Base-by-base conservation (phyloP, 768 basidiomycete species). In the Cytidiella melzeri region DNA sequence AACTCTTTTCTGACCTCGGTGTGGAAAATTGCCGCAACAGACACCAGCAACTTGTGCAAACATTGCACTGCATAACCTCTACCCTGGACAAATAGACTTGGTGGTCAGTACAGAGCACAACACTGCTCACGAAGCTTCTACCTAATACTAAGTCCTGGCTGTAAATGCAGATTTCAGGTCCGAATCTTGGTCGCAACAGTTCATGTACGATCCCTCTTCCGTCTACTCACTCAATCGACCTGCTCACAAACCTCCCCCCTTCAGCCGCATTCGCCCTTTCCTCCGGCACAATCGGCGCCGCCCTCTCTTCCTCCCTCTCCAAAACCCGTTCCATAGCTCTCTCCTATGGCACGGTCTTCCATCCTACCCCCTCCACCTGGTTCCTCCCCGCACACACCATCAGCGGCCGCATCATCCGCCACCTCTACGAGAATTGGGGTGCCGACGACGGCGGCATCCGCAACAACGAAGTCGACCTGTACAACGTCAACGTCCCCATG, bases 41-140 rank as follows among this genome's bases (percentile, higher is more conserved):
- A 92, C 91, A 9, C 90, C 94, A 3, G 92, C 93, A 3, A 88
- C 94, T 11, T 96, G 94, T 62, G 75, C 89, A 2, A 96, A 95
- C 59, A 83, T 97, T 51, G 92, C 81, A 2, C 69, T 97, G 37
- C 88, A 95, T 65, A 97, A 97, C 58, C 59, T 97, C 7, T 94
- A 84, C 63, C 84, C 83, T 2, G 84, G 77, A 28, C 68, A 88
- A 61, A 88, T 97, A 26, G 92, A 98, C 65, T 79, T 98, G n/a
- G 81, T 98, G 49, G 87, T 89, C 57, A 27, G 78, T 69, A 18
- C 39, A 15, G 43, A 5, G 28, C n/a, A 25, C 30, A 3, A n/a
- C 7, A 30, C 38, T 24, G 39, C 47, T 19, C 23, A n/a, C 20
- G 34, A 6, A 19, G 36, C 40, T 41, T 18, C 34, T n/a, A n/a